These are phyloP conservation scores for Metarhizium guizhouense DNA, from an alignment of 2,329 filamentous ascomycete species.

Conservation along the genomic window DNA sequence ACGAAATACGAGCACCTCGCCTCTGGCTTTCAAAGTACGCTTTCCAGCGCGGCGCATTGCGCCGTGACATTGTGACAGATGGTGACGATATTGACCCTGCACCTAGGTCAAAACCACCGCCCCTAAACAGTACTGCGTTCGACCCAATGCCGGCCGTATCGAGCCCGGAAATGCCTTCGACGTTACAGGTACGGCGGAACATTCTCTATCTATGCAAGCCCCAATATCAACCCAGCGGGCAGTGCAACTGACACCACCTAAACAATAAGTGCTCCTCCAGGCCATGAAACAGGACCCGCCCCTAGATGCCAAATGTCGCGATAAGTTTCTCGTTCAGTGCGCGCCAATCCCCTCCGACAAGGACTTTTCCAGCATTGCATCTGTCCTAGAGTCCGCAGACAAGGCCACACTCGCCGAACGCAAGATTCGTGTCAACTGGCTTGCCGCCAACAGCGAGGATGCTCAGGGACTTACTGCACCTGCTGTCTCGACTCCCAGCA, in stretches of 20 bases:
- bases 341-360: slow-evolving; percentile 75
- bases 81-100: neutral
- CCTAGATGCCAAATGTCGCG: slow-evolving; percentile 78
- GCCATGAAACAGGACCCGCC: slow-evolving; percentile 96
- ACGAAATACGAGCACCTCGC: slow-evolving; percentile 52
- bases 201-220: neutral
- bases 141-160: slow-evolving; percentile 93
- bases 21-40: slow-evolving; percentile 62
- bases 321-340: slow-evolving; percentile 97
- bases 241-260: slow-evolving; percentile 10
- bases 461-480: slow-evolving; percentile 15
- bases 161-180: slow-evolving; percentile 85
- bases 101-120: slow-evolving; percentile 93
- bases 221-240: neutral
- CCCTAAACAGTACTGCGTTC: slow-evolving; percentile 98
- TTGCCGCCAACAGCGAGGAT: slow-evolving; percentile 49
- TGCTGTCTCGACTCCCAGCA: slow-evolving; percentile 30
- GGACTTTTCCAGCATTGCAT: slow-evolving; percentile 70
- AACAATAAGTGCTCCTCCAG: slow-evolving; percentile 71
- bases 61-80: neutral
- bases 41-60: slow-evolving; percentile 8
- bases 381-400: slow-evolving; percentile 72
- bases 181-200: slow-evolving; percentile 63
- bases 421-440: slow-evolving; percentile 89
- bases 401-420: slow-evolving; percentile 79